Evolutionary conservation across 169 alveolate species (phyloP).

Genomic region (Eimeria maxima): DNA sequence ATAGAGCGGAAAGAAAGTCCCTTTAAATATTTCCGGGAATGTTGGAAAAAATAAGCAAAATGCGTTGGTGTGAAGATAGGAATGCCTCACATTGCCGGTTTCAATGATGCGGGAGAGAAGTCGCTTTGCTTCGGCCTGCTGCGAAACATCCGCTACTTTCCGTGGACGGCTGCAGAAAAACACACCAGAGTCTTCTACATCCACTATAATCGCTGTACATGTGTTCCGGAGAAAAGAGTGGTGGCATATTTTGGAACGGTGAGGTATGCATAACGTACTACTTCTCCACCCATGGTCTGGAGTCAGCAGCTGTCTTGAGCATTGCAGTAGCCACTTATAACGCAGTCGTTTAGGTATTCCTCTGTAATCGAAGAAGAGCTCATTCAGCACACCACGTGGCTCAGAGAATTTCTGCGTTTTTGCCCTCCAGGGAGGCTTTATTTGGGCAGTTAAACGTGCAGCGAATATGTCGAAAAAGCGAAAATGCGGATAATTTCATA

Average conservation of each 20-base stretch:
- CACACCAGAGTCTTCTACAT: neutral
- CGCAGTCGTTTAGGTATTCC: neutral
- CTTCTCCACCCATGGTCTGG: constrained; percentile 71
- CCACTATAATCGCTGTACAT: no score
- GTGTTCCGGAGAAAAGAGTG: no score
- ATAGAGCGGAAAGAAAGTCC: neutral
- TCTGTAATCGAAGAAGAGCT: neutral
- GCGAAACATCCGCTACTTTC: constrained; percentile 79
- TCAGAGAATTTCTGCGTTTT: neutral
- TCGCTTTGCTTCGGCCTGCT: constrained; percentile 81
- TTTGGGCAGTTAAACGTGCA: neutral
- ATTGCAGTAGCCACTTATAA: neutral
- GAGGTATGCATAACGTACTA: constrained; percentile 4
- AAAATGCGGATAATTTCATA: neutral
- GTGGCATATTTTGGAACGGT: no score
- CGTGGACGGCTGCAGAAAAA: constrained; percentile 81
- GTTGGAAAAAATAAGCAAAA: neutral
- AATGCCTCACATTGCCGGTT: constrained; percentile 78
- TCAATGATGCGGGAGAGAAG: constrained; percentile 70
- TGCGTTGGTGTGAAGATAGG: neutral
- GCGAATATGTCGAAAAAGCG: neutral
- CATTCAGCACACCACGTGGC: neutral
- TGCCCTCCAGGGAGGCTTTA: neutral
- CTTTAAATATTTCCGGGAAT: neutral
- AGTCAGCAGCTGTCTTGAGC: constrained; percentile 35